A percentile compares a stretch with the other conserved stretches of the same genome.
These are phyloP conservation scores for Diaporthe sp. DNA, from an alignment of 2,329 filamentous ascomycete genomes.

Conservation along the genomic window DNA sequence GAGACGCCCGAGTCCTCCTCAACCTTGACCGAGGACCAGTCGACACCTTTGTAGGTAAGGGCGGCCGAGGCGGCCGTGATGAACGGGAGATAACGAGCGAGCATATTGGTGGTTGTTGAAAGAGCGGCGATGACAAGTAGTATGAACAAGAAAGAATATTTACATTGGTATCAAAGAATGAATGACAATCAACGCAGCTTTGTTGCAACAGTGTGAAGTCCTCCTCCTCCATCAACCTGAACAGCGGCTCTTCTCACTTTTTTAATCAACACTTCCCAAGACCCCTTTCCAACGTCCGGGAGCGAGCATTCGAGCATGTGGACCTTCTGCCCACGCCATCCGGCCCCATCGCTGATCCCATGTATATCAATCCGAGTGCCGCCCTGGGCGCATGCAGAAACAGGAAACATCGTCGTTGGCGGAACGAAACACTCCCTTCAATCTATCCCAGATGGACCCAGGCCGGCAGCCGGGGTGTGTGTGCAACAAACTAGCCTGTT, in stretches of 20 bases:
- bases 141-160: background rate
- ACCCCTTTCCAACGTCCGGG: conserved; percentile 21
- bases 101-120: conserved; percentile 14
- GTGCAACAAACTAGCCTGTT: background rate
- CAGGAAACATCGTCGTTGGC: conserved; percentile 29
- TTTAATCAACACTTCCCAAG: background rate
- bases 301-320: conserved; percentile 7
- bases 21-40: conserved; percentile 70
- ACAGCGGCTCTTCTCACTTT: conserved; percentile 1
- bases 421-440: conserved; percentile 27
- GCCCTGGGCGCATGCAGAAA: conserved; percentile 5
- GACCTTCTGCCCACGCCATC: conserved; percentile 24
- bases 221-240: background rate
- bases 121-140: background rate
- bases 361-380: background rate
- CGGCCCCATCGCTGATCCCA: conserved; percentile 17
- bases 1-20: conserved; percentile 73
- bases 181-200: conserved; percentile 22
- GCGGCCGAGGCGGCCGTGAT: conserved; percentile 36
- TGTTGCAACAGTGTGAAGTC: background rate
- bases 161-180: background rate
- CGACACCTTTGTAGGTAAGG: conserved; percentile 40
- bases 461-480: background rate
- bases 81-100: conserved; percentile 33
- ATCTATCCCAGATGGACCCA: conserved; percentile 29